Conservation (phyloP, 495 filamentous ascomycete species). For the Xylaria scruposa region DNA sequence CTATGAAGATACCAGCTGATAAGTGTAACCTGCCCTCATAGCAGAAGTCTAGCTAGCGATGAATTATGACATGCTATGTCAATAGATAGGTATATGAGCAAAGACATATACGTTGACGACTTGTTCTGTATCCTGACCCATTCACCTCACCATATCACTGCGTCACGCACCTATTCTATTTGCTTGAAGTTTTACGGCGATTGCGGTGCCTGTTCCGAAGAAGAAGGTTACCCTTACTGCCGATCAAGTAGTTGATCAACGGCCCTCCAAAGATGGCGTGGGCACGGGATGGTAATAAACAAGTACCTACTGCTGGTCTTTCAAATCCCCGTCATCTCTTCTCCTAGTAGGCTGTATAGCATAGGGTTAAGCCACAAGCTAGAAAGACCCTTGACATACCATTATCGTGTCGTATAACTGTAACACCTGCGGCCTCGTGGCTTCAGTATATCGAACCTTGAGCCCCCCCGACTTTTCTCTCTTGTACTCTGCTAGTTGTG, state of each 20-base stretch:
- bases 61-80: background rate
- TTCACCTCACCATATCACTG: background rate
- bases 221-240: slow-evolving; percentile 14
- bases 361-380: slow-evolving; percentile 20
- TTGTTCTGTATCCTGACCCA: background rate
- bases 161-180: background rate
- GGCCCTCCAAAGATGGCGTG: slow-evolving; percentile 2
- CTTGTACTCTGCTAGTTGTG: background rate
- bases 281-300: slow-evolving; percentile 12
- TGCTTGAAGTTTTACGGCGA: slow-evolving; percentile 10
- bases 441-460: background rate
- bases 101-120: background rate
- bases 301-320: background rate
- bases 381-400: background rate
- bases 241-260: slow-evolving; percentile 24
- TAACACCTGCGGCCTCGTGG: background rate
- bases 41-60: background rate
- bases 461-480: background rate
- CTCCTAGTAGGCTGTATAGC: background rate
- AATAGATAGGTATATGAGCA: background rate
- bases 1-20: background rate
- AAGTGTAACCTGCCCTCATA: background rate
- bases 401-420: slow-evolving; percentile 3
- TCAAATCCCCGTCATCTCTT: slow-evolving; percentile 1
- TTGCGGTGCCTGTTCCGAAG: slow-evolving; percentile 19